A percentile compares a stretch with the other conserved stretches of the same genome.
phyloP scores from a whole-genome alignment of 2,329 filamentous ascomycete genomes.

The Penicillium griseofulvum region DNA sequence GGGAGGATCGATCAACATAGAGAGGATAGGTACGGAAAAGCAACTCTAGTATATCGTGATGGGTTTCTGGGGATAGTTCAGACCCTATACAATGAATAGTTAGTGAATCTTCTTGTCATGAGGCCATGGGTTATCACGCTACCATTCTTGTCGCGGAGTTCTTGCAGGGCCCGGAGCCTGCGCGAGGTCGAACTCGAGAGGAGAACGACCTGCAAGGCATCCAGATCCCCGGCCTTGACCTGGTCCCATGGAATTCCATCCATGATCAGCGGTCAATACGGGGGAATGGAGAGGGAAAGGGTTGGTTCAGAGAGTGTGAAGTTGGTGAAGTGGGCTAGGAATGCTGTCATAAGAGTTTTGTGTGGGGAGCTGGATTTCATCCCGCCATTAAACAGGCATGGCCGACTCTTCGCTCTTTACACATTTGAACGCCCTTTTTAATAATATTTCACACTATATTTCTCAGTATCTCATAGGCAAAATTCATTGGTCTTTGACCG shows the following conservation, averaged over 20 bases:
- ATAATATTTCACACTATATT: conserved; percentile 1
- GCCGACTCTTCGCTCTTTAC: conserved; percentile 16
- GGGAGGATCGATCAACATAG: conserved; percentile 81
- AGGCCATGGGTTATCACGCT: conserved; percentile 12
- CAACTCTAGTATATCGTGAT: conserved; percentile 59
- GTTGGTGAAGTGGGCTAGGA: conserved; percentile 25
- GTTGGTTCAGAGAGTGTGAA: conserved; percentile 19
- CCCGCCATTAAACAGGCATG: conserved; percentile 23
- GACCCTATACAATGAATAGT: conserved; percentile 26
- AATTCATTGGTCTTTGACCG: background rate
- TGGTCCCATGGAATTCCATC: conserved; percentile 46
- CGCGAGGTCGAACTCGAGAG: conserved; percentile 44
- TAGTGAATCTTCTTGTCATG: conserved; percentile 9
- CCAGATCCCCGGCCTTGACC: conserved; percentile 43
- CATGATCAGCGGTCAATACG: conserved; percentile 38
- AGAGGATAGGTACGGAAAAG: conserved; percentile 85
- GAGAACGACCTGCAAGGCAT: conserved; percentile 39
- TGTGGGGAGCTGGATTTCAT: conserved; percentile 28
- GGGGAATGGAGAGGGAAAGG: conserved; percentile 30
- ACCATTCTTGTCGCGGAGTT: conserved; percentile 47
- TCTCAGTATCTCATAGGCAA: background rate
- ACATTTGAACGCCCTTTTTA: conserved; percentile 9
- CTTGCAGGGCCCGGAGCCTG: conserved; percentile 42
- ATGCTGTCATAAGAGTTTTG: conserved; percentile 46
- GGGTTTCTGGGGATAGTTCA: conserved; percentile 32